Conservation (phyloP, 2,329 filamentous ascomycete species). For the Pseudocercospora fuligena region DNA sequence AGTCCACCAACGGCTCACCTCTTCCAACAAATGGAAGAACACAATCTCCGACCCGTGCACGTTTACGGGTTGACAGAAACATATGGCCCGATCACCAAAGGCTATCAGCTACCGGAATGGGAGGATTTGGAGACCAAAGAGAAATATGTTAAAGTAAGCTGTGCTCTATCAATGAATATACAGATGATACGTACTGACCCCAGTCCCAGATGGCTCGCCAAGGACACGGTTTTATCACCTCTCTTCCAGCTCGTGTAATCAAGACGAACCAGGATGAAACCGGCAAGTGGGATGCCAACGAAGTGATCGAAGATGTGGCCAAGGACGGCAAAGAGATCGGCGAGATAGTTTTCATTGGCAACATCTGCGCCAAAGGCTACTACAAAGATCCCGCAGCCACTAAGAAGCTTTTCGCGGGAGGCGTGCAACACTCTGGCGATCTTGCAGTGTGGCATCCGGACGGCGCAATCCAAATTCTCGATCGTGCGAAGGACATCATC, state of each 20-base stretch:
- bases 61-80: slow-evolving; percentile 90
- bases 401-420: slow-evolving; percentile 82
- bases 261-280: slow-evolving; percentile 69
- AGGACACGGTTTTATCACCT: slow-evolving; percentile 87
- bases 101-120: slow-evolving; percentile 87
- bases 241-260: slow-evolving; percentile 78
- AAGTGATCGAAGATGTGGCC: slow-evolving; percentile 68
- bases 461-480: slow-evolving; percentile 87
- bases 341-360: slow-evolving; percentile 85
- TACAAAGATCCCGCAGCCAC: slow-evolving; percentile 89
- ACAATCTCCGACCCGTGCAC: slow-evolving; percentile 90
- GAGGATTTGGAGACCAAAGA: slow-evolving; percentile 73
- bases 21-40: slow-evolving; percentile 85
- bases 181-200: neutral
- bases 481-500: slow-evolving; percentile 96
- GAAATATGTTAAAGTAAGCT: slow-evolving; percentile 68
- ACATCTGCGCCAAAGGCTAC: slow-evolving; percentile 91
- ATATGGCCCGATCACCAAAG: slow-evolving; percentile 94
- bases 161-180: neutral
- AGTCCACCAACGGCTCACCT: slow-evolving; percentile 87
- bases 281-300: slow-evolving; percentile 46
- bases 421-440: slow-evolving; percentile 86
- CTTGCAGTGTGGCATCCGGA: slow-evolving; percentile 92
- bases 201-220: slow-evolving; percentile 78
- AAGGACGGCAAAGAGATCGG: slow-evolving; percentile 76